A percentile compares a stretch with the other conserved stretches of the same genome.
Conservation (phyloP, 345 rosid genomes). For the Raphanus raphanistrum region DNA sequence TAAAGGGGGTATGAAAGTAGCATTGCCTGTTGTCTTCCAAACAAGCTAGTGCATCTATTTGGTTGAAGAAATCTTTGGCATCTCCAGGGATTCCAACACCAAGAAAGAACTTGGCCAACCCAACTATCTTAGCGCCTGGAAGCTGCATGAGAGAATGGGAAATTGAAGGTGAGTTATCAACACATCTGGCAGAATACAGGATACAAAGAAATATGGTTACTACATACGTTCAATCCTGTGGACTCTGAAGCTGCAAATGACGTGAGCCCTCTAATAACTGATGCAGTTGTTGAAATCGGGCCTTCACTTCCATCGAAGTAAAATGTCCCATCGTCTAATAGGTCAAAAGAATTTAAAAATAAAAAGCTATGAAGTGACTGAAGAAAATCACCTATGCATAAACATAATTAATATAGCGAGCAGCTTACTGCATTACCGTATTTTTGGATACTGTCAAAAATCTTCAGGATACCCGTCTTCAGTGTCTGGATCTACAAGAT, state of each 20-base stretch:
- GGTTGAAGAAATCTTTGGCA: slow-evolving; percentile 78
- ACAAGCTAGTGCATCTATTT: slow-evolving; percentile 77
- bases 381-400: slow-evolving; percentile 1
- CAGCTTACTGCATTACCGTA: slow-evolving; percentile 53
- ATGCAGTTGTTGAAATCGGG: slow-evolving; percentile 75
- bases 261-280: slow-evolving; percentile 79
- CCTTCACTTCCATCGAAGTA: slow-evolving; percentile 72
- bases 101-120: slow-evolving; percentile 86
- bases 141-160: slow-evolving; percentile 58
- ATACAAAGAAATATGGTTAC: slow-evolving; percentile 2
- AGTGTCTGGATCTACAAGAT: slow-evolving; percentile 61
- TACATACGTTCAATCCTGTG: slow-evolving; percentile 59
- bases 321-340: slow-evolving; percentile 77
- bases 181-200: slow-evolving; percentile 4
- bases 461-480: slow-evolving; percentile 72
- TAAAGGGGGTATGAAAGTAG: slow-evolving; percentile 11
- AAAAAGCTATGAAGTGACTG: background rate
- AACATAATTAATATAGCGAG: slow-evolving; percentile 2
- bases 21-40: slow-evolving; percentile 79
- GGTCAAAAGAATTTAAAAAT: background rate
- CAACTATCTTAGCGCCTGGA: slow-evolving; percentile 70
- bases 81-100: slow-evolving; percentile 89
- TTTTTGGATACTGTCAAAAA: slow-evolving; percentile 77
- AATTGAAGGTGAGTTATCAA: slow-evolving; percentile 24
- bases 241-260: slow-evolving; percentile 64